A percentile compares a stretch with the other conserved stretches of the same genome.
Evolutionary conservation across 208 protist genomes (phyloP).

Genomic region (Crithidia fasciculata): DNA sequence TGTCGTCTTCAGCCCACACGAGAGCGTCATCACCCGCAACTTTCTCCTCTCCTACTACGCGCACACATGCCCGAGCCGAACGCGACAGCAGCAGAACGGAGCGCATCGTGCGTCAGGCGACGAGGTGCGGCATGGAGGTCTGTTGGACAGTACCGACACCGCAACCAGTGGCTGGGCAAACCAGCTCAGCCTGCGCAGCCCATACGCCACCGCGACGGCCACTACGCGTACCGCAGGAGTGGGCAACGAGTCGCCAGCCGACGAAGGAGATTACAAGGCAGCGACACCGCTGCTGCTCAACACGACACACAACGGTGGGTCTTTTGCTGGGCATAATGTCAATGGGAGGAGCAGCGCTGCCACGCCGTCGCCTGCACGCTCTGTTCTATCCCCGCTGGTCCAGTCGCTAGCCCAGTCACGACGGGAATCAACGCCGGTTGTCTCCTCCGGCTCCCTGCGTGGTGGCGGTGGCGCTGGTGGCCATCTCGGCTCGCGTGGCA

Average conservation of each 20-base stretch:
- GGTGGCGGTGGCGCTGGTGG: neutral
- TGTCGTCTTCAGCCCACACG: constrained; percentile 49
- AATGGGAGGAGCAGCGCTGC: too few relatives aligned
- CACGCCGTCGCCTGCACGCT: too few relatives aligned
- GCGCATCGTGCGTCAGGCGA: neutral
- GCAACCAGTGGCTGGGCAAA: neutral
- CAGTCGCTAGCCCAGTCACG: neutral
- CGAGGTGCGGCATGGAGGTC: neutral
- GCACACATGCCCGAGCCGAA: neutral
- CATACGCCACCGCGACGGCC: too few relatives aligned
- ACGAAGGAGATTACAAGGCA: too few relatives aligned
- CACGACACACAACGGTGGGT: neutral
- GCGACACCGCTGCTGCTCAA: neutral
- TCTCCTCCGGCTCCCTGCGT: neutral
- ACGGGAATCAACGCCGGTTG: neutral
- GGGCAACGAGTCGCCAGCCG: too few relatives aligned
- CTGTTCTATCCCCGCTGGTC: neutral
- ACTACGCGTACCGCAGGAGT: too few relatives aligned
- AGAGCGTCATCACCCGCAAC: constrained; percentile 35
- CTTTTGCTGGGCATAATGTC: too few relatives aligned
- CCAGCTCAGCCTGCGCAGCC: too few relatives aligned
- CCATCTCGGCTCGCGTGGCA: neutral
- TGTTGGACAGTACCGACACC: neutral
- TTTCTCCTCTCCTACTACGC: constrained; percentile 33
- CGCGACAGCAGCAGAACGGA: neutral